phyloP scores from a whole-genome alignment of 257 asterid genomes.

The Scutellaria barbata region DNA sequence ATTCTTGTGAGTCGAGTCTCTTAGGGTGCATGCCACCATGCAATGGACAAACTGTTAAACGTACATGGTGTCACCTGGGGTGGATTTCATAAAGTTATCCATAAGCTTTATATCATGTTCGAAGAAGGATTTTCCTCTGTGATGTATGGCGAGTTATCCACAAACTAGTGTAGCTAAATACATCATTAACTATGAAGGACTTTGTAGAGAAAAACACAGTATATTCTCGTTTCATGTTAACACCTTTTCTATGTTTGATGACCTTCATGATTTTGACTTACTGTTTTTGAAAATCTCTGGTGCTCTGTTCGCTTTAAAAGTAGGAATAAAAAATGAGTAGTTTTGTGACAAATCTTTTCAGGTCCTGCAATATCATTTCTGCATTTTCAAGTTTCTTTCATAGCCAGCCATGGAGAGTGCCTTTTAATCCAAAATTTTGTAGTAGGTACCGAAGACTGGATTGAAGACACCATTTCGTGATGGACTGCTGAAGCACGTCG shows the following conservation, averaged over 20 bases:
- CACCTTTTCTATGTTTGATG: conserved; percentile 3
- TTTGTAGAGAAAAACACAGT: neutral
- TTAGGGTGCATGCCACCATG: no score
- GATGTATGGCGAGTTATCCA: neutral
- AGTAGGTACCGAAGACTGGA: conserved; percentile 80
- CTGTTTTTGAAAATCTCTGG: neutral
- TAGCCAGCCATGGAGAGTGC: conserved; percentile 13
- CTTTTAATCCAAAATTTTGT: conserved; percentile 36
- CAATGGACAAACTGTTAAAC: no score
- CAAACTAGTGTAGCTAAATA: neutral
- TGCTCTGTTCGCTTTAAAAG: conserved; percentile 9
- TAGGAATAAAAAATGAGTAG: neutral
- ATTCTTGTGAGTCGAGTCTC: no score
- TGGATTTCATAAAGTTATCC: neutral
- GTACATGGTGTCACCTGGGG: neutral
- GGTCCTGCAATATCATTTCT: conserved; percentile 7
- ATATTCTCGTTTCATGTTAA: neutral
- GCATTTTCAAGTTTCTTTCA: conserved; percentile 1
- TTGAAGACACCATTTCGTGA: conserved; percentile 96
- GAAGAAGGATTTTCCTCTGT: neutral
- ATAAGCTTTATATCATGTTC: neutral
- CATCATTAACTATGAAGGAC: neutral
- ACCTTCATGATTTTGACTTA: conserved; percentile 1
- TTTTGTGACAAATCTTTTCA: conserved; percentile 12
- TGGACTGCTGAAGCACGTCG: conserved; percentile 94